Evolutionary conservation across 225 moss, liverwort and hornwort species (phyloP).

Genomic region (Marchantia paleacea): DNA sequence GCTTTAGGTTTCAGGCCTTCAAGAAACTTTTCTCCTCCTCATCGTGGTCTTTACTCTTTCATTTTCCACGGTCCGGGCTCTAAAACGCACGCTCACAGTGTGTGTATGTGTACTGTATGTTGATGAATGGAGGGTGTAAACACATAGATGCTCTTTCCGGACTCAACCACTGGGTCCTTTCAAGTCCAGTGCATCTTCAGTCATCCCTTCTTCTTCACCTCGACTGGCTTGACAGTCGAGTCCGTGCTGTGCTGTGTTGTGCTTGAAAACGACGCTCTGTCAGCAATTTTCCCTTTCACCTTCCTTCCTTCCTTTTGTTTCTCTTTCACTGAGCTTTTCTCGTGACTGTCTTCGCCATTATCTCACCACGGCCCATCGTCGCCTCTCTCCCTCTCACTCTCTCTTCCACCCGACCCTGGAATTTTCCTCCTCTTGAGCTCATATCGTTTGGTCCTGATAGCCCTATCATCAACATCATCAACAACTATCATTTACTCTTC

Average conservation of each 20-base stretch:
- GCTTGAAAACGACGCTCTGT: not conserved
- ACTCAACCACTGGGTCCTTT: slow-evolving; percentile 9
- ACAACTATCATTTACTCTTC: not conserved
- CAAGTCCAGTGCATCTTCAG: not conserved
- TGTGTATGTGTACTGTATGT: not conserved
- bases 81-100: not conserved
- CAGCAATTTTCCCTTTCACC: slow-evolving; percentile 8
- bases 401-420: too few relatives aligned
- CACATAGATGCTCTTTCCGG: not conserved
- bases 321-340: slow-evolving; percentile 9
- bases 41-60: slow-evolving; percentile 13
- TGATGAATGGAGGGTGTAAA: not conserved
- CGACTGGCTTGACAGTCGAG: not conserved
- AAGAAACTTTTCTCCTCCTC: slow-evolving; percentile 22
- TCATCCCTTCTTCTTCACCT: slow-evolving; percentile 6
- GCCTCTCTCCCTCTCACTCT: not conserved
- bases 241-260: not conserved
- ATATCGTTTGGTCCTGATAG: not conserved
- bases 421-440: not conserved
- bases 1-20: slow-evolving; percentile 19
- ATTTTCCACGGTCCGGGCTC: slow-evolving; percentile 5
- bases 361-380: not conserved
- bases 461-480: not conserved
- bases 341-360: slow-evolving; percentile 1
- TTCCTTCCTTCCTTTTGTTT: not conserved